Percentiles rank a stretch among this genome's conserved stretches.
These are phyloP conservation scores for Thalassiosira sp. DNA, from an alignment of 352 stramenopile species.

Conservation along the genomic window DNA sequence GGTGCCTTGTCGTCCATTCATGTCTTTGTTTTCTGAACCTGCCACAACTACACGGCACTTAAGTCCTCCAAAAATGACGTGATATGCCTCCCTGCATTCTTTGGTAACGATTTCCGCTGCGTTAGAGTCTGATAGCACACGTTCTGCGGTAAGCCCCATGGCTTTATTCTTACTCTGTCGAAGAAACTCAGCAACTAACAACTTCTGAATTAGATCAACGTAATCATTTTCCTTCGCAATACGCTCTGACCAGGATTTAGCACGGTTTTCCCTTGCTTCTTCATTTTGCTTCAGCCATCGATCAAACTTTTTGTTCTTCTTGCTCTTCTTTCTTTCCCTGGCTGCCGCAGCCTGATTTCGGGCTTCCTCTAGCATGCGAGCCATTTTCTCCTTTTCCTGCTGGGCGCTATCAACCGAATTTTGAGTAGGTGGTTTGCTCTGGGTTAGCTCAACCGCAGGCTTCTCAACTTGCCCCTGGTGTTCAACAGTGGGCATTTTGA, in stretches of 20 bases:
- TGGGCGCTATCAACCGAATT: not conserved
- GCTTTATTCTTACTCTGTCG: conserved; percentile 26
- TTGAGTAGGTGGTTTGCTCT: not conserved
- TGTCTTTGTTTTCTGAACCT: conserved; percentile 30
- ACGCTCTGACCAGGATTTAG: conserved; percentile 16
- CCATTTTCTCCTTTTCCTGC: conserved; percentile 24
- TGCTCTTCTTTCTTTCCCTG: conserved; percentile 29
- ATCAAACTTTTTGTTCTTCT: conserved; percentile 33
- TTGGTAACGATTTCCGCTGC: conserved; percentile 6
- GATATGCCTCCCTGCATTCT: conserved; percentile 19
- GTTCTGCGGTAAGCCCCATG: conserved; percentile 19
- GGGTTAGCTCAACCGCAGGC: not conserved
- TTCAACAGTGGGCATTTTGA: not conserved
- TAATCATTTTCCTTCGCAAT: conserved; percentile 34
- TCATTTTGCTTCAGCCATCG: conserved; percentile 29
- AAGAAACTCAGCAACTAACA: conserved; percentile 45
- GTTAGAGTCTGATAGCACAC: conserved; percentile 15
- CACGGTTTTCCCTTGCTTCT: conserved; percentile 7
- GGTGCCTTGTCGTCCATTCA: conserved; percentile 33
- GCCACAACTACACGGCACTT: conserved; percentile 30
- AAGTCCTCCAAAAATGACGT: conserved; percentile 13
- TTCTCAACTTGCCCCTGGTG: not conserved
- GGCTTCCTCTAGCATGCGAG: conserved; percentile 15
- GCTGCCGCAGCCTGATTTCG: conserved; percentile 9
- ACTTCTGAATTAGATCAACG: conserved; percentile 28